Evolutionary conservation across 2,329 filamentous ascomycete species (phyloP), one percentile per base, ranked within the genome.

Genomic region (Drechslerella coelobrocha): DNA sequence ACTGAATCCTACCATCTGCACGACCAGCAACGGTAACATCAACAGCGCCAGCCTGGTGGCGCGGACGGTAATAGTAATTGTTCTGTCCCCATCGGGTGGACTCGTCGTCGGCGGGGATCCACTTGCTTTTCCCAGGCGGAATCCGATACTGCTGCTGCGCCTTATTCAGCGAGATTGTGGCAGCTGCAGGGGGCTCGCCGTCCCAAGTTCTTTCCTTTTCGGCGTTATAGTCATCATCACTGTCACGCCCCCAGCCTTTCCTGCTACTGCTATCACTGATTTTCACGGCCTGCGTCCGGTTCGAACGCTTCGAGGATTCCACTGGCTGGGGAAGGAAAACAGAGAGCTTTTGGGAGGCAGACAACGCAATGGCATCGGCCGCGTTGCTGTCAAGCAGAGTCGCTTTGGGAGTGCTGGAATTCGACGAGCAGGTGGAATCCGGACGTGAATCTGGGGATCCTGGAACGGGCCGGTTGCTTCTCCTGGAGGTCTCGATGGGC

Each of bases 241-340:
- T 71, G n/a, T 71, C 66, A 55, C 66, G 66, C 19, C 66, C 66
- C 66, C 66, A 71, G 37, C 66, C 53, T 45, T 63, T 62, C 54
- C 60, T 63, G 29, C 39, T 47, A 37, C 26, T 29, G 14, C 59
- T 47, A 45, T 52, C 51, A 23, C 59, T 50, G 21, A 19, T 53
- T 47, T 73, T 73, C 45, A 68, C 61, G 48, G 73, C 53, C n/a
- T 47, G 62, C 45, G 73, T 73, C 62, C 74, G 63, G 60, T 75
- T 76, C 9, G 74, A 73, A 48, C 75, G 73, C 41, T 71, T 71
- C 37, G 69, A 73, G 24, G 73, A 73, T 61, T 76, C 75, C 48
- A 75, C 61, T 12, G 74, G 75, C 45, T 75, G 73, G 29, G 74
- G 75, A 0, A 75, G 68, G 26, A 71, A 63, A 7, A n/a, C n/a